phyloP scores from a whole-genome alignment of 1,284 basidiomycete species.

The Chalciporus piperatoides region DNA sequence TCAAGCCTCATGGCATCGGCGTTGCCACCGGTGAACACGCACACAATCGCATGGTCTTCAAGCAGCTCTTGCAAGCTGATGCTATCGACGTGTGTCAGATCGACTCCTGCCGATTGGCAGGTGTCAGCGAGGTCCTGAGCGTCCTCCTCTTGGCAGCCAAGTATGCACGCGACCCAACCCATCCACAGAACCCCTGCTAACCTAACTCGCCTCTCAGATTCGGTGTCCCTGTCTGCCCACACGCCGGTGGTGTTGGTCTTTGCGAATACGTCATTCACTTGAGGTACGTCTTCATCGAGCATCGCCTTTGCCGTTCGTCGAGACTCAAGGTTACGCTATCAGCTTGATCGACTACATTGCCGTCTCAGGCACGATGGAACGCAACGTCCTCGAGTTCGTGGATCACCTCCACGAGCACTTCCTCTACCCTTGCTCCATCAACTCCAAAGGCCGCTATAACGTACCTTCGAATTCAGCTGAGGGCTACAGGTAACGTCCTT shows the following conservation, averaged over 20 bases:
- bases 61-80: slow-evolving; percentile 90
- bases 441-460: slow-evolving; percentile 81
- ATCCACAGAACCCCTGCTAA: slow-evolving; percentile 1
- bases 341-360: slow-evolving; percentile 91
- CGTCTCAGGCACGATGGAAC: slow-evolving; percentile 87
- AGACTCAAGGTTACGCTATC: slow-evolving; percentile 4
- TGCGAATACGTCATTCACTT: slow-evolving; percentile 92
- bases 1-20: slow-evolving; percentile 83
- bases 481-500: slow-evolving; percentile 61
- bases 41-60: slow-evolving; percentile 96
- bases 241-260: slow-evolving; percentile 92
- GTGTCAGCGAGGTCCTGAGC: slow-evolving; percentile 89
- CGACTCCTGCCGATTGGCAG: slow-evolving; percentile 90
- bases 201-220: slow-evolving; percentile 44
- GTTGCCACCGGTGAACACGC: slow-evolving; percentile 97
- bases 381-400: slow-evolving; percentile 87
- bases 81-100: slow-evolving; percentile 92
- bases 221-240: slow-evolving; percentile 87
- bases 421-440: slow-evolving; percentile 85
- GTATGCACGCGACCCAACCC: slow-evolving; percentile 36
- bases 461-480: slow-evolving; percentile 63
- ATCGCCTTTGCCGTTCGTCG: slow-evolving; percentile 3
- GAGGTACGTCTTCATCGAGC: slow-evolving; percentile 40
- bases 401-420: slow-evolving; percentile 96
- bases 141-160: slow-evolving; percentile 95